Evolutionary conservation across 1,284 basidiomycete species (phyloP).

Genomic region (Apiotrichum akiyoshidainum): DNA sequence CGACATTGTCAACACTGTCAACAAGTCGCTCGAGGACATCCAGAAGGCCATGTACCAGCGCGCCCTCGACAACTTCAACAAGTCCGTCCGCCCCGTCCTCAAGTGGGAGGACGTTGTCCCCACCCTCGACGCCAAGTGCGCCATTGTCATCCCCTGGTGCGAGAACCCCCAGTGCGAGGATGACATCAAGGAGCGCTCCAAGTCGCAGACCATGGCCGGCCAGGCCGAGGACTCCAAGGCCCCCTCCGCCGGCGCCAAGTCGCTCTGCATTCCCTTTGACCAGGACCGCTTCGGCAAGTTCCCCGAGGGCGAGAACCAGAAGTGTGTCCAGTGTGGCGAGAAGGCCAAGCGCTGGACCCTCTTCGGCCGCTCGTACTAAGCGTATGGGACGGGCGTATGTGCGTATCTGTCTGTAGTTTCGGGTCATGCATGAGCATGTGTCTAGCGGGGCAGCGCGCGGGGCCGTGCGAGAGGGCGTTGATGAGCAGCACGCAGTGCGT

Average conservation of each 20-base stretch:
- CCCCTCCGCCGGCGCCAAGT: slow-evolving; percentile 97
- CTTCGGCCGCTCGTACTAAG: slow-evolving; percentile 63
- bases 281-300: slow-evolving; percentile 70
- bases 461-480: too few relatives aligned
- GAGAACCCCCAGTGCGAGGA: slow-evolving; percentile 92
- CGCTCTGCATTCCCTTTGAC: slow-evolving; percentile 94
- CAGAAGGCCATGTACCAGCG: slow-evolving; percentile 83
- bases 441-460: too few relatives aligned
- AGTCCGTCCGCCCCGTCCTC: slow-evolving; percentile 69
- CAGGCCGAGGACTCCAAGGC: slow-evolving; percentile 86
- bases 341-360: slow-evolving; percentile 89
- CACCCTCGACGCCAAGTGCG: slow-evolving; percentile 81
- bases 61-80: slow-evolving; percentile 72
- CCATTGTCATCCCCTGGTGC: slow-evolving; percentile 94
- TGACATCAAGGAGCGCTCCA: slow-evolving; percentile 91
- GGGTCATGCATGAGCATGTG: slow-evolving; percentile 3
- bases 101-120: slow-evolving; percentile 91
- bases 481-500: too few relatives aligned
- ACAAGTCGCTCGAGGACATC: slow-evolving; percentile 74
- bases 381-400: slow-evolving; percentile 5
- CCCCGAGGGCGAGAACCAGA: slow-evolving; percentile 68
- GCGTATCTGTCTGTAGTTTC: not conserved
- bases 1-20: slow-evolving; percentile 61
- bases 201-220: slow-evolving; percentile 60
- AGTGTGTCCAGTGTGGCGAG: slow-evolving; percentile 77